phyloP scores from a whole-genome alignment of 306 rosid genomes.

The Gillenia trifoliata region DNA sequence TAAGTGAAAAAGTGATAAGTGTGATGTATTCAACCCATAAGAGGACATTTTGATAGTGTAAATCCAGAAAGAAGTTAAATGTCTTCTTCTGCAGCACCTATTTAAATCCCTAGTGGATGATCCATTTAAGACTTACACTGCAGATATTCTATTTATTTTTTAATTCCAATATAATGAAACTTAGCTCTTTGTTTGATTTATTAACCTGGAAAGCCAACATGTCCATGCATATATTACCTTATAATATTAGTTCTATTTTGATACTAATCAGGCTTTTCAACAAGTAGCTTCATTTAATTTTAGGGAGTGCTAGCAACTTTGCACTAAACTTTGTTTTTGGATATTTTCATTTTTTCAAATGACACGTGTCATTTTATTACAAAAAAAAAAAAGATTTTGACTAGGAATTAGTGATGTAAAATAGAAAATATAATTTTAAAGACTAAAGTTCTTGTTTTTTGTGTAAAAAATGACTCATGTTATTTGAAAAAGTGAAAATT shows the following conservation, averaged over 20 bases:
- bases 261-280: neutral
- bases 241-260: no score
- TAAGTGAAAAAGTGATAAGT: neutral
- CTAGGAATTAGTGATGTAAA: no score
- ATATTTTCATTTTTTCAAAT: no score
- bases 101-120: neutral
- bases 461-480: no score
- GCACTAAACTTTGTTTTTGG: no score
- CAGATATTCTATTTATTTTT: neutral
- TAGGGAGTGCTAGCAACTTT: no score
- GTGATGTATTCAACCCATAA: neutral
- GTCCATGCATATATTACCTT: neutral
- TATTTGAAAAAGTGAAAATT: no score
- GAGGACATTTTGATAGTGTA: neutral
- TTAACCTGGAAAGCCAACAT: neutral
- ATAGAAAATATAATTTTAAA: no score
- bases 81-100: slow-evolving; percentile 16
- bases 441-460: no score
- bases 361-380: no score
- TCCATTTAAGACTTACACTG: neutral
- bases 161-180: neutral
- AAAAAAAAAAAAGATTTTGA: no score
- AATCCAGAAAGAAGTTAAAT: slow-evolving; percentile 26
- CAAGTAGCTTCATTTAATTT: neutral
- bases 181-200: neutral